Evolutionary conservation across 2,329 filamentous ascomycete species (phyloP), one percentile per base, ranked within the genome.

Genomic region (Aschersonia sp.): DNA sequence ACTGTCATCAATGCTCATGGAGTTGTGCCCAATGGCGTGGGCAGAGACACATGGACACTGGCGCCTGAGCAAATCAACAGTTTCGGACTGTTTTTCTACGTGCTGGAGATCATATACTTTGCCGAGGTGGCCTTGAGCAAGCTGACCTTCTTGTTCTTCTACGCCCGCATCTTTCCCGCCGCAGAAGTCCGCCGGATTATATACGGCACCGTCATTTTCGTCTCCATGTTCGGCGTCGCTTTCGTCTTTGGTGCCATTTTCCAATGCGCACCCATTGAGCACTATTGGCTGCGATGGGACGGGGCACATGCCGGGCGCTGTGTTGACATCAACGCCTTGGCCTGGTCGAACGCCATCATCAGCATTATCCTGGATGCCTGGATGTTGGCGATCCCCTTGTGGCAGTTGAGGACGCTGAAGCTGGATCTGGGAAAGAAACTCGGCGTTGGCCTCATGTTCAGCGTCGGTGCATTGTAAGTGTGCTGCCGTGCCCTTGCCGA

Each of bases 241-340:
- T 77, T 73, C 40, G 47, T 68, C 20, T 51, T 74, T 3, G 56
- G 66, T 9, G 66, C 62, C 10, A 54, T 74, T 9, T 72, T 77
- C 40, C 70, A 77, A 51, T 79, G 75, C 56, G 57, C 53, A 2
- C 77, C 76, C 0, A 61, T 80, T 28, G 58, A 57, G 10, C 71
- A 67, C 49, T 74, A 70, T 55, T 82, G 78, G 78, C 63, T 59
- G 0, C 61, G 60, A 12, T 80, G 75, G 74, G 68, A 74, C 44
- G 66, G 66, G 1, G 59, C 68, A 47, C 63, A 69, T 40, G 4
- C 57, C 0, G 77, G 77, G 0, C 59, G 51, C 1, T 81, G 78
- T 51, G 55, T 73, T 29, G 63, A 74, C 48, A 59, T 72, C 51
- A 75, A 74, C 50, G 60, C 61, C 1, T 62, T 77, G 3, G 68